Percentiles rank a stretch among this genome's conserved stretches.
Conservation (phyloP, 2,329 filamentous ascomycete species). For the Nigrograna mackinnonii region DNA sequence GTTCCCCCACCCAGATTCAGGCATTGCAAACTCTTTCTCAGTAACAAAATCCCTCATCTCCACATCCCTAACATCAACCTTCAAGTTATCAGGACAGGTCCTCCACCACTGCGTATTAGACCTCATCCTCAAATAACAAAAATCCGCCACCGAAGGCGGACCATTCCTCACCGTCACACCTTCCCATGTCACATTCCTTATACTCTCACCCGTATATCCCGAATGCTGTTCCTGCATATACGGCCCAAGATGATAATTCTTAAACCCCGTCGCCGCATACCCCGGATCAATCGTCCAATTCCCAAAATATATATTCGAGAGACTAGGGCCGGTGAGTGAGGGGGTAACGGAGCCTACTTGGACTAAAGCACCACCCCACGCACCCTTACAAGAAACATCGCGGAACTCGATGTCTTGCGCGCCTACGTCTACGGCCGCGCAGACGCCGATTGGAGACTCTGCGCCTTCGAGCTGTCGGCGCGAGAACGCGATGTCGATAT, state of each 20-base stretch:
- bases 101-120: too few species aligned
- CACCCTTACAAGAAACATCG: conserved; percentile 50
- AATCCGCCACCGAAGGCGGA: too few species aligned
- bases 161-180: conserved; percentile 6
- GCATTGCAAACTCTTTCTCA: too few species aligned
- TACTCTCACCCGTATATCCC: neutral
- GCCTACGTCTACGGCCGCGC: conserved; percentile 50
- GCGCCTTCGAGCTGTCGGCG: conserved; percentile 5
- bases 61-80: too few species aligned
- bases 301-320: too few species aligned
- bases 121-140: too few species aligned
- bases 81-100: too few species aligned
- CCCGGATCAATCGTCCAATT: too few species aligned
- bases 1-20: too few species aligned
- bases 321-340: too few species aligned
- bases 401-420: conserved; percentile 44
- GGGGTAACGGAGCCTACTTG: conserved; percentile 44
- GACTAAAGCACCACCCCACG: conserved; percentile 53
- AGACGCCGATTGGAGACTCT: conserved; percentile 19
- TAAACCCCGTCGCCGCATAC: too few species aligned
- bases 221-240: conserved; percentile 5
- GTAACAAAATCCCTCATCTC: too few species aligned
- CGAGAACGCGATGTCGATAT: conserved; percentile 35
- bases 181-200: conserved; percentile 10
- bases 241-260: conserved; percentile 6